These are phyloP conservation scores for Linnemannia zychae DNA, from an alignment of 192 early-diverging fungal species.

Conservation along the genomic window DNA sequence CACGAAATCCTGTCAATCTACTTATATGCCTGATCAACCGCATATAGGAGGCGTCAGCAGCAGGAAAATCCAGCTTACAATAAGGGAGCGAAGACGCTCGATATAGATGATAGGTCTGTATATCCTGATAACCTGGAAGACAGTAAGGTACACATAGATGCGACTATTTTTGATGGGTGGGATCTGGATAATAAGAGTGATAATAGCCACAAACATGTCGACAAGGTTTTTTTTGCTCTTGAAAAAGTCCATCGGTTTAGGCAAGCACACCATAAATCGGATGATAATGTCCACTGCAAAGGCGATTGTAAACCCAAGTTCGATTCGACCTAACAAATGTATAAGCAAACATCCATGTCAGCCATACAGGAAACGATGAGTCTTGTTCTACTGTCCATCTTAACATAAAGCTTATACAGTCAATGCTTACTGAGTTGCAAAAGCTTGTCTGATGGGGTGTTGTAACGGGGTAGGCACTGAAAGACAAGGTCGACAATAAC, in stretches of 20 bases:
- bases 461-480: constrained; percentile 59
- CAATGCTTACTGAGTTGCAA: constrained; percentile 45
- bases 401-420: neutral
- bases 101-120: constrained; percentile 66
- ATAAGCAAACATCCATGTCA: neutral
- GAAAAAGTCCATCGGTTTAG: constrained; percentile 57
- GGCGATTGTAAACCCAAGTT: constrained; percentile 62
- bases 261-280: constrained; percentile 53
- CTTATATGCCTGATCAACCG: neutral
- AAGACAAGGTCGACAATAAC: constrained; percentile 66
- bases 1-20: neutral
- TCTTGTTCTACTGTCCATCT: neutral
- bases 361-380: neutral
- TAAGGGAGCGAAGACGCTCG: constrained; percentile 58
- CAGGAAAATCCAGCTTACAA: constrained; percentile 49
- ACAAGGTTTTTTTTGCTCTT: constrained; percentile 57
- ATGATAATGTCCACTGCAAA: constrained; percentile 66
- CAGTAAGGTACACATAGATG: constrained; percentile 65
- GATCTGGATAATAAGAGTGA: constrained; percentile 66
- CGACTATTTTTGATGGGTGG: constrained; percentile 57
- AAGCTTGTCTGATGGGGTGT: constrained; percentile 27
- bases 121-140: constrained; percentile 66
- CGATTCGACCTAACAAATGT: constrained; percentile 46
- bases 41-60: neutral
- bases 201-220: constrained; percentile 61